Conservation (phyloP, 306 rosid genomes). For the Inga laurina region DNA sequence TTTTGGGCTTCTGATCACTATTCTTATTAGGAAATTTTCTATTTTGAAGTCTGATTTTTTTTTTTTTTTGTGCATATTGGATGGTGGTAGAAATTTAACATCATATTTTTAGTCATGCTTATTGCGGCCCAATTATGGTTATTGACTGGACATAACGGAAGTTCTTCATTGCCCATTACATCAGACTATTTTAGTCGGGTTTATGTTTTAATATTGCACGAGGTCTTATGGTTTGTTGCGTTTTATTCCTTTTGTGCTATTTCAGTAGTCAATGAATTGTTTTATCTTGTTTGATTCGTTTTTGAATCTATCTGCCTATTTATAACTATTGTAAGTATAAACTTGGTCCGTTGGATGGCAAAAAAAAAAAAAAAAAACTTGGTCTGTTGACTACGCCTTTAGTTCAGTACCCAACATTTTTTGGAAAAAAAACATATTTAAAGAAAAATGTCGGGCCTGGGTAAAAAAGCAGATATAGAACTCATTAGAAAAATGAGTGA, state of each 20-base stretch:
- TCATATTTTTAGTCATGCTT: background rate
- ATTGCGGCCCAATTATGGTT: background rate
- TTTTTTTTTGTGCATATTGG: no score
- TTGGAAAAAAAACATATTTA: no score
- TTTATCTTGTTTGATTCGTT: background rate
- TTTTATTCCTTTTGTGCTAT: background rate
- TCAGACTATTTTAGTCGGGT: slow-evolving; percentile 16
- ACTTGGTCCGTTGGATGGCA: background rate
- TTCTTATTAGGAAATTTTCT: slow-evolving; percentile 7
- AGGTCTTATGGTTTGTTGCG: no score
- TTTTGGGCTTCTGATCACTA: slow-evolving; percentile 59
- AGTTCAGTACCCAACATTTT: background rate
- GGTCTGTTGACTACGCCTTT: background rate
- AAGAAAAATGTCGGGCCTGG: no score
- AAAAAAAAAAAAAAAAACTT: no score
- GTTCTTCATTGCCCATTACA: background rate
- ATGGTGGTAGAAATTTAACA: no score
- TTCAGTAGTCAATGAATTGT: background rate
- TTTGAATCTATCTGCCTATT: no score
- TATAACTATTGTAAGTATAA: no score
- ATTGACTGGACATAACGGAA: slow-evolving; percentile 28
- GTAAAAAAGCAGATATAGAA: no score
- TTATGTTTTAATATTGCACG: background rate
- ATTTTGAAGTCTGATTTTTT: slow-evolving; percentile 10
- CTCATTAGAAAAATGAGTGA: background rate